phyloP scores from a whole-genome alignment of 2,329 filamentous ascomycete genomes.

The Neofusicoccum kwambonambiense region DNA sequence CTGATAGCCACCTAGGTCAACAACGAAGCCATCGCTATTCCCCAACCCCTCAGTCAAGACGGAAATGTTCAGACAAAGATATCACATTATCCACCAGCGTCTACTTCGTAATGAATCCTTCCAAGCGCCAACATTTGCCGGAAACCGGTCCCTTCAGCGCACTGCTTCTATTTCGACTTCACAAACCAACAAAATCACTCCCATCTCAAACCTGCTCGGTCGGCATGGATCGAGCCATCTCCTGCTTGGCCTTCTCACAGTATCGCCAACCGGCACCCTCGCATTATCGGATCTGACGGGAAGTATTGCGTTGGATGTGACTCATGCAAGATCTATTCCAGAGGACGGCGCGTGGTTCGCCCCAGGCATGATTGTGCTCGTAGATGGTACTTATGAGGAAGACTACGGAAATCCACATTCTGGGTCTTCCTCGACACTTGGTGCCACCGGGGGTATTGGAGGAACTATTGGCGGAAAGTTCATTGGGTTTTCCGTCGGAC shows the following conservation, averaged over 20 bases:
- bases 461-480: constrained; percentile 92
- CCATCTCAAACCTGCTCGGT: constrained; percentile 72
- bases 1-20: constrained; percentile 33
- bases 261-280: constrained; percentile 77
- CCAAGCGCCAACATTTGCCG: constrained; percentile 73
- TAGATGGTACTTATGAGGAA: constrained; percentile 96
- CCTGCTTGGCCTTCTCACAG: constrained; percentile 77
- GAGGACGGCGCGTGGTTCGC: constrained; percentile 88
- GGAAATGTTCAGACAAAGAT: constrained; percentile 81
- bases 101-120: constrained; percentile 92
- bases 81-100: constrained; percentile 88
- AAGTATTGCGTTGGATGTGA: constrained; percentile 79
- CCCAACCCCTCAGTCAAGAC: constrained; percentile 81
- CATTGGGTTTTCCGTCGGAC: constrained; percentile 84
- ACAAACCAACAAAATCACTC: constrained; percentile 79
- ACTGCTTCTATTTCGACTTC: constrained; percentile 54
- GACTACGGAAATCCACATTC: constrained; percentile 72
- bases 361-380: constrained; percentile 91
- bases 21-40: constrained; percentile 50
- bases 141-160: constrained; percentile 53
- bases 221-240: constrained; percentile 82
- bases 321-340: constrained; percentile 77
- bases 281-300: constrained; percentile 85
- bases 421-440: constrained; percentile 56
- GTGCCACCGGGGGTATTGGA: constrained; percentile 77